Base-by-base conservation (phyloP, 2,329 filamentous ascomycete genomes). In the Lachnellula cervina region DNA sequence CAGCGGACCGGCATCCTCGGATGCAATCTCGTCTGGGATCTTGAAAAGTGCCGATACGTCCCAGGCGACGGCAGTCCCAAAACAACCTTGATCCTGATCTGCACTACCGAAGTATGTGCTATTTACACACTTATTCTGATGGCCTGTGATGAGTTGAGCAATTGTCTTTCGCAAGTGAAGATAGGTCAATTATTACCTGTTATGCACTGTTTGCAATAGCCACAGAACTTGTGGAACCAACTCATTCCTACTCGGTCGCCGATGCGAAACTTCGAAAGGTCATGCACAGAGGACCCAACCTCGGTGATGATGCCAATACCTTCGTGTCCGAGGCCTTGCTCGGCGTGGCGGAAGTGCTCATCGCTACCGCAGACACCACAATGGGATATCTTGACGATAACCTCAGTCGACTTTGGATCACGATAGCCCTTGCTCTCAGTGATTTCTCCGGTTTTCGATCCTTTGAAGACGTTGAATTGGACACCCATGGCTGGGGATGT, bases 311-410 rank as follows among this genome's bases (percentile, higher is more conserved):
- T 49, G 16, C 77, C 77, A 32, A 77, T 70, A 17, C 76, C 75
- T 64, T 80, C 77, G 57, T 80, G 77, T 14, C 77, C 77, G 0
- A 79, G 68, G 3, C 61, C 71, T 61, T 71, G 70, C 19, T 70
- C 68, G 2, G 45, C 68, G 2, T 56, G 47, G 3, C 46, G 50
- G 52, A 66, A 69, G 59, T 76, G 72, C 16, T 73, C 52, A 49
- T 75, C 77, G 2, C 84, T 87, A 46, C 80, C 82, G 68, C 85
- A 88, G 47, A 87, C 74, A 13, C 85, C 84, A 1, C 82, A 84
- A 54, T 82, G 80, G 4, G 82, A 87, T 56, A 87, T 74, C 54
- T 76, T 76, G 63, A 88, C 64, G 21, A 83, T 74, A 50, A 87
- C 82, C 59, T 85, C 52, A 67, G 82, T 77, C 52, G 52, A 11